Conservation (phyloP, 2,329 filamentous ascomycete genomes). For the Coniella lustricola region DNA sequence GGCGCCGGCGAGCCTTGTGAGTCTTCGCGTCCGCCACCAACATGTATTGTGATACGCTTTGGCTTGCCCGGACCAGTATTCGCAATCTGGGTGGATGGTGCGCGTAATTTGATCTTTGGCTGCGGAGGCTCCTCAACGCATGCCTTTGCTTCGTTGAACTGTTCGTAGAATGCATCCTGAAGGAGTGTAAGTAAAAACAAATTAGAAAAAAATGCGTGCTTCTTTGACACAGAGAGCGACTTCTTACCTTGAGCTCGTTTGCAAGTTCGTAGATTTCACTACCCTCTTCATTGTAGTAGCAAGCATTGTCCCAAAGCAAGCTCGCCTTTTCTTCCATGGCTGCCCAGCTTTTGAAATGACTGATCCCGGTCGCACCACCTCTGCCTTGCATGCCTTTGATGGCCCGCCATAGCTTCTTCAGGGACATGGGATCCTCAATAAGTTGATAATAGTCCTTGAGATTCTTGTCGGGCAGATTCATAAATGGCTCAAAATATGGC, state of each 20-base stretch:
- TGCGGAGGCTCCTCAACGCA: slow-evolving; percentile 65
- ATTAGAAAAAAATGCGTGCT: too few relatives aligned
- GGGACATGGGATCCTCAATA: slow-evolving; percentile 72
- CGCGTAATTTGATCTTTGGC: slow-evolving; percentile 75
- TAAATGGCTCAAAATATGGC: slow-evolving; percentile 64
- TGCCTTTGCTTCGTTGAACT: slow-evolving; percentile 65
- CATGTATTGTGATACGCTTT: slow-evolving; percentile 66
- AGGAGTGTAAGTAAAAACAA: slow-evolving; percentile 11
- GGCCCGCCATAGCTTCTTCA: slow-evolving; percentile 70
- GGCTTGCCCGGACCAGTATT: slow-evolving; percentile 32
- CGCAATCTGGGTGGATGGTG: slow-evolving; percentile 41
- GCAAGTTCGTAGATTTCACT: slow-evolving; percentile 77
- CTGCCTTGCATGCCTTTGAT: slow-evolving; percentile 67
- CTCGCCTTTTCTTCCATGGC: slow-evolving; percentile 73
- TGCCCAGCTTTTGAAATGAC: slow-evolving; percentile 74
- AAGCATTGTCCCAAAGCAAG: slow-evolving; percentile 81
- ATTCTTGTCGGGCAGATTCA: slow-evolving; percentile 67
- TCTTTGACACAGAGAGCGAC: too few relatives aligned
- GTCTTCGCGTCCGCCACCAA: slow-evolving; percentile 50
- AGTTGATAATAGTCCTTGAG: slow-evolving; percentile 82
- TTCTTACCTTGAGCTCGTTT: slow-evolving; percentile 65
- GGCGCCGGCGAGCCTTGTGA: slow-evolving; percentile 46
- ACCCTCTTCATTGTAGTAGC: slow-evolving; percentile 84
- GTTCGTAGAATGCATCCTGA: slow-evolving; percentile 60
- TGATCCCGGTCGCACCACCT: slow-evolving; percentile 53